phyloP scores from a whole-genome alignment of 2,329 filamentous ascomycete genomes.

The Pseudogymnoascus sp. region DNA sequence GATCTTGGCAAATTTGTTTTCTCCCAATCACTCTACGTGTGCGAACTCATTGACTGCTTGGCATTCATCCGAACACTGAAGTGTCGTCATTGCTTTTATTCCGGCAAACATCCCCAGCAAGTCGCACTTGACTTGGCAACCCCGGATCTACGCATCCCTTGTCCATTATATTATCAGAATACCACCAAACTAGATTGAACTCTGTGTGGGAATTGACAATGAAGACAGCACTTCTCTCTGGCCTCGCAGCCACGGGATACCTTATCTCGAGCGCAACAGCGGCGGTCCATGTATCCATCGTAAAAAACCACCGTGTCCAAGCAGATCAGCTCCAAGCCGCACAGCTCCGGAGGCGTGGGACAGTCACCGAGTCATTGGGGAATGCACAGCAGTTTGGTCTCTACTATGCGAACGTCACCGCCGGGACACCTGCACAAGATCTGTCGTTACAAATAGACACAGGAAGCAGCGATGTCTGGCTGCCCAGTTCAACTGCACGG shows the following conservation, averaged over 20 bases:
- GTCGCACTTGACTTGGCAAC: neutral
- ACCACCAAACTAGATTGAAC: too few relatives aligned
- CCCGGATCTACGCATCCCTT: neutral
- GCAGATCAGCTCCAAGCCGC: slow-evolving; percentile 3
- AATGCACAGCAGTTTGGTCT: slow-evolving; percentile 12
- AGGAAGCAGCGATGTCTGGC: slow-evolving; percentile 58
- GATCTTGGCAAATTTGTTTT: neutral
- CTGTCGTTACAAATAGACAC: slow-evolving; percentile 54
- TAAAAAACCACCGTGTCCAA: neutral
- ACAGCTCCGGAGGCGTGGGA: slow-evolving; percentile 10
- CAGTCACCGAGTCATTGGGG: slow-evolving; percentile 10
- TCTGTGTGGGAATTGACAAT: neutral
- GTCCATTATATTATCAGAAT: neutral
- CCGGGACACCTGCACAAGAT: slow-evolving; percentile 53
- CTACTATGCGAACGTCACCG: slow-evolving; percentile 50
- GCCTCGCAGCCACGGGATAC: slow-evolving; percentile 1
- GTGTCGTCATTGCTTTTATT: neutral
- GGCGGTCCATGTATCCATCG: neutral
- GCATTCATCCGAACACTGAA: neutral
- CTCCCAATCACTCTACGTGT: neutral
- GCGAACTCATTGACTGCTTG: neutral
- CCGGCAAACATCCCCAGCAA: neutral
- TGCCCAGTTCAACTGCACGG: slow-evolving; percentile 33
- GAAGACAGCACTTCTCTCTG: neutral
- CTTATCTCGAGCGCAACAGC: neutral